Percentiles rank a stretch among this genome's conserved stretches.
Conservation (phyloP, 805 yeast genomes). For the Suhomyces emberorum region DNA sequence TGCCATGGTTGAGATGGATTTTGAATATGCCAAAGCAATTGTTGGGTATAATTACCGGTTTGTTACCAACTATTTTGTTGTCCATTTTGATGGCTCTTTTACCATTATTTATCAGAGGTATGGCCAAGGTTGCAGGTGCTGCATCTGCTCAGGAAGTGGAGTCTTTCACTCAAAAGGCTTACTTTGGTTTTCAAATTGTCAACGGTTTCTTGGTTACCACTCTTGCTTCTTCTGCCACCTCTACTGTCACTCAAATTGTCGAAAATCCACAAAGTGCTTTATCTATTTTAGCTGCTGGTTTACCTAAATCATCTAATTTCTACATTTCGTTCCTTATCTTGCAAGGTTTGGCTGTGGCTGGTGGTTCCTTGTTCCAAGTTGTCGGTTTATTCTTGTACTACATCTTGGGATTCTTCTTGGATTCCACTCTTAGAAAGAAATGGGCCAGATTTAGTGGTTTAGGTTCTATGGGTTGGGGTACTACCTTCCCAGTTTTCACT, state of each 20-base stretch:
- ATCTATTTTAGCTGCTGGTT: slow-evolving; percentile 65
- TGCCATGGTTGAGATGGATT: slow-evolving; percentile 74
- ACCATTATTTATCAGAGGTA: slow-evolving; percentile 75
- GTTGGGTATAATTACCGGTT: slow-evolving; percentile 82
- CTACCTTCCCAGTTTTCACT: slow-evolving; percentile 71
- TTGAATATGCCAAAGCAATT: slow-evolving; percentile 66
- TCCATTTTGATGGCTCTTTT: slow-evolving; percentile 81
- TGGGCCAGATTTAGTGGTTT: slow-evolving; percentile 56
- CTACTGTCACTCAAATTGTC: slow-evolving; percentile 69
- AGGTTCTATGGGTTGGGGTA: slow-evolving; percentile 64
- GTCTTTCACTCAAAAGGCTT: slow-evolving; percentile 82
- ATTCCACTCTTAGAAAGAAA: slow-evolving; percentile 65
- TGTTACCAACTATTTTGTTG: slow-evolving; percentile 79
- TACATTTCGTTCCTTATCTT: slow-evolving; percentile 79
- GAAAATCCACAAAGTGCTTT: slow-evolving; percentile 67
- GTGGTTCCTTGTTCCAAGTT: slow-evolving; percentile 74
- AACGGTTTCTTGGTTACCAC: slow-evolving; percentile 87
- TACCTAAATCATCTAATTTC: slow-evolving; percentile 90
- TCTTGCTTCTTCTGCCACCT: slow-evolving; percentile 76
- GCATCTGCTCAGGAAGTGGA: slow-evolving; percentile 73
- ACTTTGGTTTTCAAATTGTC: slow-evolving; percentile 84
- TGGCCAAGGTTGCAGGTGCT: slow-evolving; percentile 74
- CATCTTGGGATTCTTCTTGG: slow-evolving; percentile 53
- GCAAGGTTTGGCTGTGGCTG: slow-evolving; percentile 75
- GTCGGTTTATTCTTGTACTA: slow-evolving; percentile 58